phyloP scores from a whole-genome alignment of 768 basidiomycete genomes.

The Botryobasidium botryosum region DNA sequence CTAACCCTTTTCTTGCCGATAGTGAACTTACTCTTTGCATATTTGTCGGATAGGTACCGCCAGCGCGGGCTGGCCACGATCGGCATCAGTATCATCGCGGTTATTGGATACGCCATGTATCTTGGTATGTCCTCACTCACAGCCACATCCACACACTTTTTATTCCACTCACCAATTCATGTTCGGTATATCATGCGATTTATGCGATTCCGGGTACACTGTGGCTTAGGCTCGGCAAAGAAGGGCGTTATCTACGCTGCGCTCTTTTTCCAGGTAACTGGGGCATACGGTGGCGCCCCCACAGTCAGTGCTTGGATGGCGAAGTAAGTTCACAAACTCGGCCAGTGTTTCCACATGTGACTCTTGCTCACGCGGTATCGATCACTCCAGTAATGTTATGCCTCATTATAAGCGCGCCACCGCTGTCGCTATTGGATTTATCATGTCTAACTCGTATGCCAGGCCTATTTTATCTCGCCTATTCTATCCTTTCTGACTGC shows the following conservation, averaged over 20 bases:
- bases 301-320: constrained; percentile 39
- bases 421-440: constrained; percentile 12
- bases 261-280: constrained; percentile 37
- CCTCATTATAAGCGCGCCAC: constrained; percentile 42
- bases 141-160: too few relatives aligned
- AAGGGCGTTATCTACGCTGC: constrained; percentile 31
- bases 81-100: constrained; percentile 26
- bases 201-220: too few relatives aligned
- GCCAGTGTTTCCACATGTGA: too few relatives aligned
- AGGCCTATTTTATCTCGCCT: too few relatives aligned
- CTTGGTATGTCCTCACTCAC: too few relatives aligned
- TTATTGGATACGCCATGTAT: constrained; percentile 42
- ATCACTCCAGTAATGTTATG: constrained; percentile 44
- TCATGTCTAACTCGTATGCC: too few relatives aligned
- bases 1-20: too few relatives aligned
- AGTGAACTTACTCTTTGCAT: too few relatives aligned
- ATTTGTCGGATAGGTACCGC: constrained; percentile 37
- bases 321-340: too few relatives aligned
- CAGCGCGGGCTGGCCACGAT: constrained; percentile 34
- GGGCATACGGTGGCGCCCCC: constrained; percentile 37
- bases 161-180: too few relatives aligned
- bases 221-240: constrained; percentile 18
- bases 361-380: too few relatives aligned
- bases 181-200: too few relatives aligned
- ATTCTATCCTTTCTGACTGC: not conserved